Percentiles rank a stretch among this genome's conserved stretches.
phyloP scores from a whole-genome alignment of 2,329 filamentous ascomycete genomes.

The Pseudogymnoascus sp. region DNA sequence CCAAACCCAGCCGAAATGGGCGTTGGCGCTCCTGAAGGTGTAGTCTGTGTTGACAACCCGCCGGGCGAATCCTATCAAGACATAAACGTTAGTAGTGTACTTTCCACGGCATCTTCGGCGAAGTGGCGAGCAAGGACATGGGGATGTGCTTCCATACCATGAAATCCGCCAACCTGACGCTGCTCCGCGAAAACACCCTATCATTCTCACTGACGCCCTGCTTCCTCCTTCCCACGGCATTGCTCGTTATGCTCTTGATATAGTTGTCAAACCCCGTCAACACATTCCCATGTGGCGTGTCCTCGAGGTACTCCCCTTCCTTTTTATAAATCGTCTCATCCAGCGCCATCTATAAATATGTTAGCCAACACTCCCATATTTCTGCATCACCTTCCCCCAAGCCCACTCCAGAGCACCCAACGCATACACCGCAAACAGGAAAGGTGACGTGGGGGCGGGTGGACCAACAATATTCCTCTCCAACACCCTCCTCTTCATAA shows the following conservation, averaged over 20 bases:
- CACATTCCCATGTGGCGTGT: slow-evolving; percentile 85
- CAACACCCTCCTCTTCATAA: slow-evolving; percentile 24
- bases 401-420: background rate
- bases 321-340: slow-evolving; percentile 81
- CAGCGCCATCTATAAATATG: slow-evolving; percentile 31
- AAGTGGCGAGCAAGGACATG: slow-evolving; percentile 29
- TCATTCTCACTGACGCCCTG: slow-evolving; percentile 61
- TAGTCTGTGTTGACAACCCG: slow-evolving; percentile 23
- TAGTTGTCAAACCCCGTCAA: slow-evolving; percentile 97
- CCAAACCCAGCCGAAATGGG: slow-evolving; percentile 49
- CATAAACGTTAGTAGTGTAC: slow-evolving; percentile 24
- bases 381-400: background rate
- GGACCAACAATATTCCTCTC: slow-evolving; percentile 51
- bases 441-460: background rate
- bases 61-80: slow-evolving; percentile 23
- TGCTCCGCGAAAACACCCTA: slow-evolving; percentile 60
- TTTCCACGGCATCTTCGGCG: background rate
- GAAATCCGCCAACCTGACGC: slow-evolving; percentile 18
- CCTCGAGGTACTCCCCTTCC: slow-evolving; percentile 84
- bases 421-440: background rate
- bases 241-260: slow-evolving; percentile 75
- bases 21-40: slow-evolving; percentile 43
- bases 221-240: slow-evolving; percentile 56
- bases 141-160: slow-evolving; percentile 35
- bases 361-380: slow-evolving; percentile 19